phyloP scores from a whole-genome alignment of 305 asterid species.

The Fraxinus angustifolia region DNA sequence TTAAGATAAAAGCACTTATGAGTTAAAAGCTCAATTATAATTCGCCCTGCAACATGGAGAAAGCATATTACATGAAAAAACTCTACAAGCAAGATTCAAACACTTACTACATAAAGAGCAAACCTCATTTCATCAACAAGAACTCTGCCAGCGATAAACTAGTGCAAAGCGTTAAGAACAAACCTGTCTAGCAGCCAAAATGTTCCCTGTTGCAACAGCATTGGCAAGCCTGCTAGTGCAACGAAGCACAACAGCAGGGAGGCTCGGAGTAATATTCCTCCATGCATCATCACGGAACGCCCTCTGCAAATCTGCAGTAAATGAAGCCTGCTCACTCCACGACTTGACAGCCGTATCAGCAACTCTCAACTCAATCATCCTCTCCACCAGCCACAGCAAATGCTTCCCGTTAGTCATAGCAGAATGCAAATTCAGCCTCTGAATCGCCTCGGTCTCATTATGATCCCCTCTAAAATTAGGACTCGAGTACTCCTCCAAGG shows the following conservation, averaged over 20 bases:
- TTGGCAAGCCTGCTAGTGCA: slow-evolving; percentile 79
- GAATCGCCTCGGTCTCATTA: slow-evolving; percentile 80
- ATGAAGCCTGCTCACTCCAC: slow-evolving; percentile 76
- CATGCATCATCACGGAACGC: slow-evolving; percentile 74
- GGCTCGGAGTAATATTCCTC: slow-evolving; percentile 72
- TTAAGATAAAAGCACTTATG: neutral
- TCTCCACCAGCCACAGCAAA: slow-evolving; percentile 82
- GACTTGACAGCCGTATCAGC: slow-evolving; percentile 77
- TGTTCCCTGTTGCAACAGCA: slow-evolving; percentile 66
- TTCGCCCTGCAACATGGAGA: neutral
- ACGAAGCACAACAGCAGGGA: slow-evolving; percentile 69
- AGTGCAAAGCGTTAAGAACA: neutral
- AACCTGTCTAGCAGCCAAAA: slow-evolving; percentile 78
- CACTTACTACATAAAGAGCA: neutral
- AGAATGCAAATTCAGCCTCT: slow-evolving; percentile 78
- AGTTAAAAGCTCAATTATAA: neutral
- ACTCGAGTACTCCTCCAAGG: slow-evolving; percentile 84
- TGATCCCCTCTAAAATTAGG: slow-evolving; percentile 83
- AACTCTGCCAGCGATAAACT: neutral
- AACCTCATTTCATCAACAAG: neutral
- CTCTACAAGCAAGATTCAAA: neutral
- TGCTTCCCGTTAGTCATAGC: slow-evolving; percentile 81
- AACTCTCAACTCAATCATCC: slow-evolving; percentile 87
- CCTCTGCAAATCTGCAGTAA: slow-evolving; percentile 68
- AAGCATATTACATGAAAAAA: neutral